A percentile compares a stretch with the other conserved stretches of the same genome.
Evolutionary conservation across 257 asterid genomes (phyloP).

Genomic region (Haberlea rhodopensis): DNA sequence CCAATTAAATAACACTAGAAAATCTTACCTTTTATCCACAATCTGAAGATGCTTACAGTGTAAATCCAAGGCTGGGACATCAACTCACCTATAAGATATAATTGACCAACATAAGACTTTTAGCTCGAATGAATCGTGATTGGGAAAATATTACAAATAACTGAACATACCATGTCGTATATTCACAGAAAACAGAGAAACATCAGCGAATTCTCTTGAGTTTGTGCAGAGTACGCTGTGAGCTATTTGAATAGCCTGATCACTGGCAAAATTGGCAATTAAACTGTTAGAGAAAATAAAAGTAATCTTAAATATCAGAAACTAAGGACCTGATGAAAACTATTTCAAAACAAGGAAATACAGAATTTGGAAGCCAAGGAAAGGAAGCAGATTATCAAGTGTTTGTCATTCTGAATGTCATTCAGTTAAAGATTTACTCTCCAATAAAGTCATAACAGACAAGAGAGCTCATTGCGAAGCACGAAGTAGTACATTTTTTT

Average conservation of each 20-base stretch:
- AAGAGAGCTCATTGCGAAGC: background rate
- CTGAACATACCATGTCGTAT: no score
- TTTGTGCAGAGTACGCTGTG: background rate
- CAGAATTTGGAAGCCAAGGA: background rate
- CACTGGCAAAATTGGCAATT: background rate
- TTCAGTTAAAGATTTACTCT: background rate
- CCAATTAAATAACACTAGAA: background rate
- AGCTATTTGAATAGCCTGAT: background rate
- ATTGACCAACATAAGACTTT: no score
- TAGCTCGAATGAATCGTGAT: no score
- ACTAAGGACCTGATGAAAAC: background rate
- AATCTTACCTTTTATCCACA: background rate
- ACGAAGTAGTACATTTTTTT: background rate
- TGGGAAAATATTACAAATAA: no score
- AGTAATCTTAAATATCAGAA: background rate
- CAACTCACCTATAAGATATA: no score
- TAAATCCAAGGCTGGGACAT: no score
- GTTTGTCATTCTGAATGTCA: background rate
- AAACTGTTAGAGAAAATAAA: background rate
- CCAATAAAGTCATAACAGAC: background rate
- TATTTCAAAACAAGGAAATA: no score
- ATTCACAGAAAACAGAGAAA: background rate
- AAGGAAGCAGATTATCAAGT: background rate
- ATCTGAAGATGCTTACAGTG: background rate
- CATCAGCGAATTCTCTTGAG: background rate